Conservation (phyloP, 495 filamentous ascomycete species). For the Aspergillus cristatus region DNA sequence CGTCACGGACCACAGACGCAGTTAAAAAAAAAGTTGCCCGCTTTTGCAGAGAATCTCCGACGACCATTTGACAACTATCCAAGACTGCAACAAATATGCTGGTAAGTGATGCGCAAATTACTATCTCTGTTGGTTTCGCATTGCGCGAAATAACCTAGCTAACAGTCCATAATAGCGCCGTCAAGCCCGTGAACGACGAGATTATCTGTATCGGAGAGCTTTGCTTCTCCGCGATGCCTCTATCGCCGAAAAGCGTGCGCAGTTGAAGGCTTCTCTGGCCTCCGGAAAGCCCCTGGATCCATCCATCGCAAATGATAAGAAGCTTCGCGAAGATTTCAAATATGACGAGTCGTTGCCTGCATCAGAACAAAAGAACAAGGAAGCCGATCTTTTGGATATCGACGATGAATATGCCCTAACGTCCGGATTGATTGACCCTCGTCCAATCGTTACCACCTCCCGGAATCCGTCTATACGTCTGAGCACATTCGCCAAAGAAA, state of each 20-base stretch:
- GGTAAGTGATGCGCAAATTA: slow-evolving; percentile 18
- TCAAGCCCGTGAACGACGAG: slow-evolving; percentile 78
- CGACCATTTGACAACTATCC: slow-evolving; percentile 2
- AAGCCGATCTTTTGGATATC: slow-evolving; percentile 50
- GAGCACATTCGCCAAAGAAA: slow-evolving; percentile 88
- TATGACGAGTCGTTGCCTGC: slow-evolving; percentile 76
- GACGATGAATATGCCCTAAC: slow-evolving; percentile 92
- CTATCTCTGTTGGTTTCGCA: background rate
- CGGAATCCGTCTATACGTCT: slow-evolving; percentile 79
- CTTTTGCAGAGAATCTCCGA: slow-evolving; percentile 7
- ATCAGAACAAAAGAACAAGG: slow-evolving; percentile 43
- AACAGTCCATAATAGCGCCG: slow-evolving; percentile 36
- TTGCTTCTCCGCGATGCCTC: slow-evolving; percentile 83
- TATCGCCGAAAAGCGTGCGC: slow-evolving; percentile 79
- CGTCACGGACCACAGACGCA: slow-evolving; percentile 23
- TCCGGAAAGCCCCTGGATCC: slow-evolving; percentile 77
- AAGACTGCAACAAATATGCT: slow-evolving; percentile 27
- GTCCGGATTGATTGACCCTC: slow-evolving; percentile 75
- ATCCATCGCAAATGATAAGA: slow-evolving; percentile 80
- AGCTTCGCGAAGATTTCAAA: slow-evolving; percentile 79
- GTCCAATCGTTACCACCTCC: slow-evolving; percentile 86
- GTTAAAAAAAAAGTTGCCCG: slow-evolving; percentile 38
- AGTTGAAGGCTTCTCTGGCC: slow-evolving; percentile 77
- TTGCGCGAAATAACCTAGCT: slow-evolving; percentile 1
- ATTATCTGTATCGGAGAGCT: slow-evolving; percentile 85